phyloP scores from a whole-genome alignment of 83 land plant species.

The Picea abies region DNA sequence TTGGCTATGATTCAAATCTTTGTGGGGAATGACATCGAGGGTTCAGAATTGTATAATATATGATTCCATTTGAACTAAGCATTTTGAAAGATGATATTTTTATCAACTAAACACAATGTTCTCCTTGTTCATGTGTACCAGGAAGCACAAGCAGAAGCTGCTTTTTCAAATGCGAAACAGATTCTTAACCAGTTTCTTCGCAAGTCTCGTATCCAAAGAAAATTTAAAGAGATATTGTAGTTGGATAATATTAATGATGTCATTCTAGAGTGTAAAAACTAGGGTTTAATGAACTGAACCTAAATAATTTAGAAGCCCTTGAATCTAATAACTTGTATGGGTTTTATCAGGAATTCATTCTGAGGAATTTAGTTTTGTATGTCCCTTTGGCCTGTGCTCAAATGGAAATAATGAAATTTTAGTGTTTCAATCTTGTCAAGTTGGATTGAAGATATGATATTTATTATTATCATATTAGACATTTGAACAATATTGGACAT shows the following conservation, averaged over 20 bases:
- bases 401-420: too few species aligned
- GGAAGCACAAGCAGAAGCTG: conserved; percentile 91
- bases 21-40: background rate
- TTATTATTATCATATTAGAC: background rate
- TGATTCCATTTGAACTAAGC: background rate
- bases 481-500: background rate
- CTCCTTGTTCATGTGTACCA: conserved; percentile 20
- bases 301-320: background rate
- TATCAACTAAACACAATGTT: background rate
- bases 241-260: background rate
- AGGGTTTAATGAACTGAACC: background rate
- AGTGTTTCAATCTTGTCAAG: too few species aligned
- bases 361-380: too few species aligned
- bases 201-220: conserved; percentile 84
- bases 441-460: too few species aligned
- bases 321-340: background rate
- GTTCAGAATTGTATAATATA: background rate
- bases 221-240: background rate
- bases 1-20: background rate
- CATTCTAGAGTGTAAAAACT: background rate
- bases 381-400: too few species aligned
- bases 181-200: conserved; percentile 86
- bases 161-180: conserved; percentile 91
- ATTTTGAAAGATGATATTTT: background rate
- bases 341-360: background rate